Evolutionary conservation across 2,329 filamentous ascomycete species (phyloP).

Genomic region (Colletotrichum destructivum): DNA sequence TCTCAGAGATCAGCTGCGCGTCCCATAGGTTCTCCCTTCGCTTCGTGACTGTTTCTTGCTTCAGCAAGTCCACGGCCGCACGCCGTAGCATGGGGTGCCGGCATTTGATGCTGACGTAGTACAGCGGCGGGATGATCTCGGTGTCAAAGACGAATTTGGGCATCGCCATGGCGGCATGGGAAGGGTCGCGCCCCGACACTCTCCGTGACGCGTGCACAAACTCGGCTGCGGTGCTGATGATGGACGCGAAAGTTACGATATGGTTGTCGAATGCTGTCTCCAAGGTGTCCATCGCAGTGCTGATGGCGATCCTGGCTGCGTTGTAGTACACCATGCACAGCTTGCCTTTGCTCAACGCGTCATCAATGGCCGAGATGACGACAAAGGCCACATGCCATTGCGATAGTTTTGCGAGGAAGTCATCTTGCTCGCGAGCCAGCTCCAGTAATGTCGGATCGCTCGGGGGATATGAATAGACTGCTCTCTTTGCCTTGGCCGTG

Average conservation of each 20-base stretch:
- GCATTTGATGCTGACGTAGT: slow-evolving; percentile 58
- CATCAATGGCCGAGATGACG: slow-evolving; percentile 47
- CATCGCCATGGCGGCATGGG: slow-evolving; percentile 32
- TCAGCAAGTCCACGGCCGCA: slow-evolving; percentile 55
- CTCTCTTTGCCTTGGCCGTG: slow-evolving; percentile 47
- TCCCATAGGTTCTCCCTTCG: slow-evolving; percentile 59
- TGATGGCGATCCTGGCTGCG: slow-evolving; percentile 52
- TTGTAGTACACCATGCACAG: slow-evolving; percentile 57
- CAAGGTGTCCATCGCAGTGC: slow-evolving; percentile 48
- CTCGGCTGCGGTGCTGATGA: slow-evolving; percentile 52
- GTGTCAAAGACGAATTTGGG: slow-evolving; percentile 59
- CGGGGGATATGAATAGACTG: slow-evolving; percentile 47
- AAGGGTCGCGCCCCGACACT: slow-evolving; percentile 29
- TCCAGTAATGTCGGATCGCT: slow-evolving; percentile 45
- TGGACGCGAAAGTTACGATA: slow-evolving; percentile 53
- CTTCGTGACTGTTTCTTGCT: slow-evolving; percentile 49
- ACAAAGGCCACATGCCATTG: slow-evolving; percentile 53
- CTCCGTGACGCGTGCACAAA: slow-evolving; percentile 30
- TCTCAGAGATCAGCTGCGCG: slow-evolving; percentile 49
- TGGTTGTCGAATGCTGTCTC: slow-evolving; percentile 56
- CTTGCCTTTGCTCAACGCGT: slow-evolving; percentile 41
- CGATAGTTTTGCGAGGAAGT: slow-evolving; percentile 48
- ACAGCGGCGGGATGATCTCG: slow-evolving; percentile 58
- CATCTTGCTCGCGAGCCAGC: slow-evolving; percentile 52
- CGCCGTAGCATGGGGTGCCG: slow-evolving; percentile 58